Conservation (phyloP, 495 filamentous ascomycete species). For the Bryoglossum gracile region DNA sequence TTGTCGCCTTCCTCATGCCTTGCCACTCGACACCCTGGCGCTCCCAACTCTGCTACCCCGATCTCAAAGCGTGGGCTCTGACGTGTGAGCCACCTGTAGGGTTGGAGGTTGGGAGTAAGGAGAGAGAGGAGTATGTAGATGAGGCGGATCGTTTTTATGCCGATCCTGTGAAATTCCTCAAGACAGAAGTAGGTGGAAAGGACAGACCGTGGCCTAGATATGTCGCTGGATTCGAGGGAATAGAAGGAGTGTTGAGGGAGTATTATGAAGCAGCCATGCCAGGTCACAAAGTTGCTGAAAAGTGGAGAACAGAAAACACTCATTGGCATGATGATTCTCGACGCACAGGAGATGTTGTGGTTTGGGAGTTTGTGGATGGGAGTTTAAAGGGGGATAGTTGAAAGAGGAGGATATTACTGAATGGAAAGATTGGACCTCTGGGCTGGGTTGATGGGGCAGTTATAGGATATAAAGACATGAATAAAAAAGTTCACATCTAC, state of each 20-base stretch:
- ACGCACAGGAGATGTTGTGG: slow-evolving; percentile 75
- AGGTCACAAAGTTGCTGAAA: slow-evolving; percentile 39
- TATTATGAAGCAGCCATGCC: slow-evolving; percentile 48
- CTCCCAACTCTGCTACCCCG: slow-evolving; percentile 68
- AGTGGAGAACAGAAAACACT: slow-evolving; percentile 73
- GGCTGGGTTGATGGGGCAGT: too few relatives aligned
- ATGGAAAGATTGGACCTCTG: too few relatives aligned
- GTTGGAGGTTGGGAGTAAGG: slow-evolving; percentile 38
- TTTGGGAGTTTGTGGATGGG: slow-evolving; percentile 46
- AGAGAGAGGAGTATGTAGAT: slow-evolving; percentile 63
- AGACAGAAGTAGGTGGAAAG: slow-evolving; percentile 26
- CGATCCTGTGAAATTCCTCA: slow-evolving; percentile 54
- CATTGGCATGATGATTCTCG: slow-evolving; percentile 84
- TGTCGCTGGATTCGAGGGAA: slow-evolving; percentile 48
- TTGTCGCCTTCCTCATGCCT: slow-evolving; percentile 88
- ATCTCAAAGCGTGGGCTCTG: slow-evolving; percentile 75
- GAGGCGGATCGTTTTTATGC: slow-evolving; percentile 89
- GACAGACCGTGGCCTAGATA: slow-evolving; percentile 40
- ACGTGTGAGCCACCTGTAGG: slow-evolving; percentile 84
- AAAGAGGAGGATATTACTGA: too few relatives aligned
- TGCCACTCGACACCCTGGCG: slow-evolving; percentile 98
- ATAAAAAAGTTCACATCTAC: too few relatives aligned
- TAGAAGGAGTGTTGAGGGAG: slow-evolving; percentile 35
- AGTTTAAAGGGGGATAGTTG: too few relatives aligned
- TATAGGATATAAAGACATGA: too few relatives aligned